These are phyloP conservation scores for Cardamine occulta DNA, from an alignment of 345 rosid species.

Conservation along the genomic window DNA sequence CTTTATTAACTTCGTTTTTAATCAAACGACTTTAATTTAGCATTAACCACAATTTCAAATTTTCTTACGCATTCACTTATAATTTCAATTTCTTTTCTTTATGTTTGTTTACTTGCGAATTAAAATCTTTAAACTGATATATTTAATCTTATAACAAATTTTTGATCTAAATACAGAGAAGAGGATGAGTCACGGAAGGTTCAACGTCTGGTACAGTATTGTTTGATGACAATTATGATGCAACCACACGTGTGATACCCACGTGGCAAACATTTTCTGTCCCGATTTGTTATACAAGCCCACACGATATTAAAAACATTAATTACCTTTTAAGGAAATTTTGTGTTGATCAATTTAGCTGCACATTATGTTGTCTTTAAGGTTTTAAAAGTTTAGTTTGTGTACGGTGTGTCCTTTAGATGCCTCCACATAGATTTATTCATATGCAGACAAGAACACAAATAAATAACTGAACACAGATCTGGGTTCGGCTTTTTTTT, in stretches of 20 bases:
- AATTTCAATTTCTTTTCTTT: neutral
- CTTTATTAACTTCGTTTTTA: conserved; percentile 17
- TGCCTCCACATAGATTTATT: conserved; percentile 14
- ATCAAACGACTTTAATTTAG: conserved; percentile 10
- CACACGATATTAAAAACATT: conserved; percentile 3
- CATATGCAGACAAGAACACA: conserved; percentile 26
- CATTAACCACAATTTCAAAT: conserved; percentile 5
- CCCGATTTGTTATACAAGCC: conserved; percentile 8
- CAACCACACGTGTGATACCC: conserved; percentile 32
- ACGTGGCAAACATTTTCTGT: conserved; percentile 34
- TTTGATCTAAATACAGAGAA: conserved; percentile 7
- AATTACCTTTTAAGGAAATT: neutral
- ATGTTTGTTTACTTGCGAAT: neutral
- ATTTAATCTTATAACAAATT: neutral
- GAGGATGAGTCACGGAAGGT: conserved; percentile 31
- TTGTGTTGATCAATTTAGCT: conserved; percentile 14
- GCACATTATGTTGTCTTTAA: conserved; percentile 28
- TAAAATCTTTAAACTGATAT: neutral
- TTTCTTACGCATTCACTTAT: neutral
- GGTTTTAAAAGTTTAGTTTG: neutral
- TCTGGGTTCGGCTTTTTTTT: conserved; percentile 13
- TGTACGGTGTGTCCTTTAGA: conserved; percentile 36
- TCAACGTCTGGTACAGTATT: neutral
- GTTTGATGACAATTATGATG: conserved; percentile 21
- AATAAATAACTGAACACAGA: conserved; percentile 5